These are phyloP conservation scores for Euphorbia celastroides DNA, from an alignment of 441 rosid genomes.

Conservation along the genomic window DNA sequence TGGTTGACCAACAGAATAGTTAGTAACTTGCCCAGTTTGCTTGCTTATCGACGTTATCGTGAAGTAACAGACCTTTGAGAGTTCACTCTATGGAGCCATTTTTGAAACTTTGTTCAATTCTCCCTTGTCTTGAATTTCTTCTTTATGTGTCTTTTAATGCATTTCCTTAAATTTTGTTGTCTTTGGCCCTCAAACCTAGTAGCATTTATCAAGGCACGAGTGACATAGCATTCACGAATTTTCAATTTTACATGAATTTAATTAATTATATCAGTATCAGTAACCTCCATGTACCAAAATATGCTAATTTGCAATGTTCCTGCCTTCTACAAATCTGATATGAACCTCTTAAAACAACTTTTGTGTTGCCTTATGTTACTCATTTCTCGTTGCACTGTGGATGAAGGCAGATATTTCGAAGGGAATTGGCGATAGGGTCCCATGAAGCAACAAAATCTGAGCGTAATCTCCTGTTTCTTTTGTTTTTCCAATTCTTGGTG, in stretches of 20 bases:
- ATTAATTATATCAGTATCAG: too few species aligned
- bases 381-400: slow-evolving; percentile 44
- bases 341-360: not conserved
- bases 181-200: not conserved
- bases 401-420: slow-evolving; percentile 77
- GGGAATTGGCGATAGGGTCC: slow-evolving; percentile 30
- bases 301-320: not conserved
- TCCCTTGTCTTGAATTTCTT: not conserved
- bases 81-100: not conserved
- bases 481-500: slow-evolving; percentile 12
- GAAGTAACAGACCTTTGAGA: not conserved
- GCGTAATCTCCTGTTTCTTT: slow-evolving; percentile 36
- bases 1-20: not conserved
- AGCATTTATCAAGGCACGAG: not conserved
- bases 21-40: not conserved
- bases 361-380: slow-evolving; percentile 15
- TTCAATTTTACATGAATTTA: not conserved
- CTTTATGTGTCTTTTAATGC: too few species aligned
- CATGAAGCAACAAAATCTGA: slow-evolving; percentile 22
- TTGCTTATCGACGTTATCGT: not conserved
- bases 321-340: slow-evolving; percentile 1
- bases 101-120: not conserved
- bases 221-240: not conserved
- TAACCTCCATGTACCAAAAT: not conserved
- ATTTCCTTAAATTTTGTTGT: too few species aligned